Percentiles rank a stretch among this genome's conserved stretches.
Evolutionary conservation across 225 moss, liverwort and hornwort species (phyloP).

Genomic region (Marchantia paleacea): DNA sequence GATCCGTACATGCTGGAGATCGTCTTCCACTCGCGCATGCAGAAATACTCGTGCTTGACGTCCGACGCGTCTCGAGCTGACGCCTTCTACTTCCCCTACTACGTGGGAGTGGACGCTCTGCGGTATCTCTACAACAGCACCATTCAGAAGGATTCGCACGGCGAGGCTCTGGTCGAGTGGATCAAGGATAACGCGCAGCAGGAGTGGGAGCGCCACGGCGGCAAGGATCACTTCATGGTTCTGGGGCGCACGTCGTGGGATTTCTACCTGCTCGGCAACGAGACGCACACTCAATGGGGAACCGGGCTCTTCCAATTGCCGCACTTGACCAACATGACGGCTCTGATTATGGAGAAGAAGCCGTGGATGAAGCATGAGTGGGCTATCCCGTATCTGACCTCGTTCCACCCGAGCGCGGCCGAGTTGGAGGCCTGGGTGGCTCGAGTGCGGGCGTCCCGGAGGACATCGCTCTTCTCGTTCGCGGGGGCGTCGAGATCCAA

Average conservation of each 20-base stretch:
- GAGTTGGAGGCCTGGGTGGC: slow-evolving; percentile 37
- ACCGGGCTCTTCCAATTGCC: slow-evolving; percentile 40
- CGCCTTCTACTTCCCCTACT: slow-evolving; percentile 42
- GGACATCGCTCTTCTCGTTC: slow-evolving; percentile 38
- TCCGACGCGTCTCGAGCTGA: slow-evolving; percentile 31
- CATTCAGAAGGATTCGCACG: slow-evolving; percentile 32
- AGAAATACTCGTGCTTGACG: slow-evolving; percentile 36
- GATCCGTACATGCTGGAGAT: slow-evolving; percentile 49
- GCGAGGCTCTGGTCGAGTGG: slow-evolving; percentile 36
- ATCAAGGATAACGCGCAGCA: slow-evolving; percentile 34
- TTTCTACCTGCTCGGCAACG: slow-evolving; percentile 36
- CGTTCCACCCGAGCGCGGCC: slow-evolving; percentile 44
- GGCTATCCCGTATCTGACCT: slow-evolving; percentile 51
- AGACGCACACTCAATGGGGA: slow-evolving; percentile 40
- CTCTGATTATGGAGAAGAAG: slow-evolving; percentile 44
- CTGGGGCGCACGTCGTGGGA: slow-evolving; percentile 48
- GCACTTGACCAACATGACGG: slow-evolving; percentile 36
- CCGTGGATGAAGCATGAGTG: slow-evolving; percentile 42
- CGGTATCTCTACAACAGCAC: slow-evolving; percentile 31
- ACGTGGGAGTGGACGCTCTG: slow-evolving; percentile 39
- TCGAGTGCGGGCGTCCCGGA: slow-evolving; percentile 20
- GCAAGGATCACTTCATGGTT: slow-evolving; percentile 48
- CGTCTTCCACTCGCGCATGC: slow-evolving; percentile 43
- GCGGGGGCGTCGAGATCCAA: slow-evolving; percentile 44
- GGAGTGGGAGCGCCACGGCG: slow-evolving; percentile 35